Base-by-base conservation (phyloP, 768 basidiomycete species). In the Suillus weaverae region DNA sequence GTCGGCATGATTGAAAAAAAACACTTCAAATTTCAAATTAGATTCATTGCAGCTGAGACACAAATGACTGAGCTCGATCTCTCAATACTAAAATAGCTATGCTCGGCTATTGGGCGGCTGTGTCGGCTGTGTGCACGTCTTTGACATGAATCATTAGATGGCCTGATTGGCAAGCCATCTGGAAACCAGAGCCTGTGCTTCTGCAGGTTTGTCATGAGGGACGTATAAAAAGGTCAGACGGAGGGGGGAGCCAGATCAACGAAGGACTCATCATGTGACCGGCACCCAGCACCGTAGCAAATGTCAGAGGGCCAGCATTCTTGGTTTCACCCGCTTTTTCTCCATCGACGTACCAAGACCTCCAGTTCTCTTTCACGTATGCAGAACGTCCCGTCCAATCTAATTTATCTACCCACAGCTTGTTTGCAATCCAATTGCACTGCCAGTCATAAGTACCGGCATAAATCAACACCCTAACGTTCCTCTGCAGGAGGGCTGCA, bases 191-290 rank as follows among this genome's bases (percentile, higher is more conserved):
- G 81, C 78, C 53, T 86, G 75, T 11, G 86, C 79, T 72, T 90
- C 87, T 66, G 78, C 82, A 4, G 90, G 89, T 70, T 88, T 89
- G 72, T 89, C 88, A 79, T 85, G 82, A 36, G 88, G 88, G 65
- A 89, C 87, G 80, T 88, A 73, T 69, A 73, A 66, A 53, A 63
- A 54, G 51, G 33, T 70, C 64, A 67, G 68, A 74, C 60, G 71
- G 66, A 36, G 33, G 56, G 41, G 4, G 35, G 57, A 32, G 36
- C 63, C 22, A 39, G 43, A 16, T 7, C 53, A 36, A 22, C 13
- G 62, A 60, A 67, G 59, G 43, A 73, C 79, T 69, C 46, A 88
- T 89, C 88, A 89, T 89, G 77, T 92, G 91, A n/a, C 91, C 91
- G 35, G 89, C 91, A 5, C 83, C 88, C 53, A 81, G 75, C 43